Evolutionary conservation across 2,329 filamentous ascomycete genomes (phyloP).

Genomic region (Cryphonectria radicalis): DNA sequence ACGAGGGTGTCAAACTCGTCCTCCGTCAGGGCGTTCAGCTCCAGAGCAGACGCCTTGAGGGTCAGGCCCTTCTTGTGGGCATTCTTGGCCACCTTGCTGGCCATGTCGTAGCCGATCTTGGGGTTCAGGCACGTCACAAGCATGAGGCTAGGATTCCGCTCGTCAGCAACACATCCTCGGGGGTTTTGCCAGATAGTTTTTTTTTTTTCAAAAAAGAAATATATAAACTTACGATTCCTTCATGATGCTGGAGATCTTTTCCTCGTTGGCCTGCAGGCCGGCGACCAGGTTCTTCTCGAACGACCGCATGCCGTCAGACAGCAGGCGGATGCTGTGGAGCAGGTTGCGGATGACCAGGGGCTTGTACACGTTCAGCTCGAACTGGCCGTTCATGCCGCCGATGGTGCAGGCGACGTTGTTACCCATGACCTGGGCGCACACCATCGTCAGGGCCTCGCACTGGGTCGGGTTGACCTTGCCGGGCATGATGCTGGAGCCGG

Average conservation of each 20-base stretch:
- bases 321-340: slow-evolving; percentile 85
- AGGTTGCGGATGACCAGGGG: slow-evolving; percentile 94
- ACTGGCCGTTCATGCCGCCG: slow-evolving; percentile 96
- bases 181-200: not conserved
- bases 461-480: slow-evolving; percentile 99
- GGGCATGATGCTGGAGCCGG: slow-evolving; percentile 97
- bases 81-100: slow-evolving; percentile 96
- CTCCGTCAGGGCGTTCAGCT: slow-evolving; percentile 84
- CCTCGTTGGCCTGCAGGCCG: slow-evolving; percentile 90
- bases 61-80: slow-evolving; percentile 98
- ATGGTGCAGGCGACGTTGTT: slow-evolving; percentile 94
- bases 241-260: slow-evolving; percentile 85
- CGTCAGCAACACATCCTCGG: not conserved
- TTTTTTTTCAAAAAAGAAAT: not conserved
- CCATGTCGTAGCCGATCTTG: slow-evolving; percentile 97
- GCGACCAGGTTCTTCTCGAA: slow-evolving; percentile 93
- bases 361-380: slow-evolving; percentile 99
- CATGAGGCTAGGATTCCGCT: slow-evolving; percentile 73
- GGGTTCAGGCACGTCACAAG: slow-evolving; percentile 97
- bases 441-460: slow-evolving; percentile 96
- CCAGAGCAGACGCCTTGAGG: slow-evolving; percentile 90
- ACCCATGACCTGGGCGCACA: slow-evolving; percentile 96
- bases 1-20: slow-evolving; percentile 92
- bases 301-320: slow-evolving; percentile 90
- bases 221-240: slow-evolving; percentile 78